A percentile compares a stretch with the other conserved stretches of the same genome.
These are phyloP conservation scores for Phellopilus nigrolimitatus DNA, from an alignment of 1,284 basidiomycete species.

Conservation along the genomic window DNA sequence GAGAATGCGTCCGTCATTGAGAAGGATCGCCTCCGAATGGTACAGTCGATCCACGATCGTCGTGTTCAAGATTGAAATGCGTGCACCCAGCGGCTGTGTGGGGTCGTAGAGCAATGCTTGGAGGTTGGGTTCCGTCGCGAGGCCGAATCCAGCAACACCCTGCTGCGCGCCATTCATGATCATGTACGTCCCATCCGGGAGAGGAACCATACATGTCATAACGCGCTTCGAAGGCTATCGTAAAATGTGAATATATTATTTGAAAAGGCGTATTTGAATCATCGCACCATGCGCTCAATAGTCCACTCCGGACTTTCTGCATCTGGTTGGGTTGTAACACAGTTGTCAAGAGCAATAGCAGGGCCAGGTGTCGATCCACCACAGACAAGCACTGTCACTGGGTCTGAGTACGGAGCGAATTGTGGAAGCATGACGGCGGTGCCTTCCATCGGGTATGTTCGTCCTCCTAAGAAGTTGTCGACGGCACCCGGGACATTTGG, in stretches of 20 bases:
- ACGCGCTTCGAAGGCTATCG: constrained; percentile 69
- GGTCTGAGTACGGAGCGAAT: constrained; percentile 63
- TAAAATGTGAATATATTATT: background rate
- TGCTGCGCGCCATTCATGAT: constrained; percentile 65
- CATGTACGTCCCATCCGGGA: constrained; percentile 71
- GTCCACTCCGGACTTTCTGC: constrained; percentile 53
- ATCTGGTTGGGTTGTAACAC: constrained; percentile 62
- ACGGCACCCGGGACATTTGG: constrained; percentile 73
- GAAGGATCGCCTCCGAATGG: constrained; percentile 68
- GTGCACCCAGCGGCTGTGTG: constrained; percentile 47
- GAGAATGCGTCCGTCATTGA: constrained; percentile 65
- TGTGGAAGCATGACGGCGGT: constrained; percentile 67
- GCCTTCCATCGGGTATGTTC: constrained; percentile 76
- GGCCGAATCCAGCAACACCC: constrained; percentile 70
- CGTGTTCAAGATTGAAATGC: constrained; percentile 60
- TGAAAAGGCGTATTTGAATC: background rate
- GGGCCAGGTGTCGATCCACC: constrained; percentile 63
- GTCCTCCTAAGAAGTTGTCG: constrained; percentile 66
- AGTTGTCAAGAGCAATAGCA: constrained; percentile 62
- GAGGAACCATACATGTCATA: constrained; percentile 65
- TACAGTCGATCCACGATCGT: constrained; percentile 80
- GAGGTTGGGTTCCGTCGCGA: constrained; percentile 60
- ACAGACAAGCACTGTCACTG: constrained; percentile 65
- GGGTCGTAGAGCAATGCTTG: constrained; percentile 69
- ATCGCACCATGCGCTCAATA: constrained; percentile 56